phyloP scores from a whole-genome alignment of 768 basidiomycete genomes.

The Xerocomus brunneocitrinus region DNA sequence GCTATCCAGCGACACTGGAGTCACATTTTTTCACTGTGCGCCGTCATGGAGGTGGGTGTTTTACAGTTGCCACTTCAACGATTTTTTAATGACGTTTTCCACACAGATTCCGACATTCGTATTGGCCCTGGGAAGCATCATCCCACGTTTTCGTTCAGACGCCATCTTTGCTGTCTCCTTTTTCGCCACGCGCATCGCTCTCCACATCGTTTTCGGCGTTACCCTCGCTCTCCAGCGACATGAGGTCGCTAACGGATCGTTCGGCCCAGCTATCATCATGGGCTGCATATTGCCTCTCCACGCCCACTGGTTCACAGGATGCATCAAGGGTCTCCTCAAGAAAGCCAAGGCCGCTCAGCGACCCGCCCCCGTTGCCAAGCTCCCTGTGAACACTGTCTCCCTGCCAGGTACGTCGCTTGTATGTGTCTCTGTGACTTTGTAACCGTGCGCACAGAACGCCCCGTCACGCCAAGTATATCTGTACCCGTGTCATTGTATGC shows the following conservation, averaged over 20 bases:
- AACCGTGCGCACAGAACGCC: constrained; percentile 16
- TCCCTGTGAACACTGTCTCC: background rate
- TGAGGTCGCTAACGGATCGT: constrained; percentile 31
- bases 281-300: constrained; percentile 45
- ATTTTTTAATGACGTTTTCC: background rate
- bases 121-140: constrained; percentile 43
- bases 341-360: constrained; percentile 15
- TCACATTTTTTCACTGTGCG: constrained; percentile 41
- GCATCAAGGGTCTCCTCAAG: constrained; percentile 44
- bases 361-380: constrained; percentile 1
- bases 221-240: constrained; percentile 31
- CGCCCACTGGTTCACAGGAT: constrained; percentile 49
- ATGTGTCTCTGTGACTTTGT: background rate
- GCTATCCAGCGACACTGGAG: constrained; percentile 33
- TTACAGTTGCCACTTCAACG: background rate
- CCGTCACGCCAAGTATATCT: constrained; percentile 6
- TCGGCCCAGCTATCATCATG: constrained; percentile 38
- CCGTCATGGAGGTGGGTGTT: constrained; percentile 43
- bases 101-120: constrained; percentile 50
- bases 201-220: constrained; percentile 39
- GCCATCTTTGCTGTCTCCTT: constrained; percentile 46
- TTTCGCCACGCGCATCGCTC: constrained; percentile 47
- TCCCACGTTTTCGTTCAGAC: constrained; percentile 44
- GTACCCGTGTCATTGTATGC: constrained; percentile 5
- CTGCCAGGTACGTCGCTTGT: constrained; percentile 7